A percentile compares a stretch with the other conserved stretches of the same genome.
Evolutionary conservation across 352 stramenopile genomes (phyloP).

Genomic region (Phytophthora cactorum): DNA sequence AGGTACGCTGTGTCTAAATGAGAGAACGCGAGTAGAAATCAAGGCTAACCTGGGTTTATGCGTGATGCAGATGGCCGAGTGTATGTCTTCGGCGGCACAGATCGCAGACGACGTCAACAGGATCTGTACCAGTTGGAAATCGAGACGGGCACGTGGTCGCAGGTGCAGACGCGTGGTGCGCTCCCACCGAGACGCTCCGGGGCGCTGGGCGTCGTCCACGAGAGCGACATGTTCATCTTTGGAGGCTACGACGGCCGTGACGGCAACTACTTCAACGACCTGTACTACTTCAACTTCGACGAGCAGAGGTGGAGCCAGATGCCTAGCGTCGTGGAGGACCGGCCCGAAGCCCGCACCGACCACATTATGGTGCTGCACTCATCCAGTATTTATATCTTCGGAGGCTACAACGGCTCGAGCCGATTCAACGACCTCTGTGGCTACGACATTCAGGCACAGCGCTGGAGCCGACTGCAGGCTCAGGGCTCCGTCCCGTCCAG

Average conservation of each 20-base stretch:
- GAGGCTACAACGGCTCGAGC: slow-evolving; percentile 85
- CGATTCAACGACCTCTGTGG: slow-evolving; percentile 87
- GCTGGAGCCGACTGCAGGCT: slow-evolving; percentile 61
- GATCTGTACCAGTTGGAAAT: slow-evolving; percentile 87
- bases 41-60: slow-evolving; percentile 9
- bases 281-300: slow-evolving; percentile 90
- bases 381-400: slow-evolving; percentile 87
- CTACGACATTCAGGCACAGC: slow-evolving; percentile 65
- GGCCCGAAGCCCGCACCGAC: slow-evolving; percentile 81
- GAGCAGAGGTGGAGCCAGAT: slow-evolving; percentile 80
- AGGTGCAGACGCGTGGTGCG: slow-evolving; percentile 68
- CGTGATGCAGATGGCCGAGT: slow-evolving; percentile 57
- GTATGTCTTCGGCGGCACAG: slow-evolving; percentile 89
- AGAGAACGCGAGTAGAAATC: not conserved
- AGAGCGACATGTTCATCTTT: slow-evolving; percentile 90
- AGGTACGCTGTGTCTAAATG: slow-evolving; percentile 35
- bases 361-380: slow-evolving; percentile 89
- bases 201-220: slow-evolving; percentile 79
- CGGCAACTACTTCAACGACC: slow-evolving; percentile 91
- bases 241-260: slow-evolving; percentile 90
- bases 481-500: slow-evolving; percentile 58
- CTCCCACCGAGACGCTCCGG: slow-evolving; percentile 78
- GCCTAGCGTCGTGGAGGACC: slow-evolving; percentile 61
- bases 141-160: slow-evolving; percentile 70
- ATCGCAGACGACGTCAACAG: slow-evolving; percentile 78